Evolutionary conservation across 106 monocot genomes (phyloP).

Genomic region (Gastrodia elata): DNA sequence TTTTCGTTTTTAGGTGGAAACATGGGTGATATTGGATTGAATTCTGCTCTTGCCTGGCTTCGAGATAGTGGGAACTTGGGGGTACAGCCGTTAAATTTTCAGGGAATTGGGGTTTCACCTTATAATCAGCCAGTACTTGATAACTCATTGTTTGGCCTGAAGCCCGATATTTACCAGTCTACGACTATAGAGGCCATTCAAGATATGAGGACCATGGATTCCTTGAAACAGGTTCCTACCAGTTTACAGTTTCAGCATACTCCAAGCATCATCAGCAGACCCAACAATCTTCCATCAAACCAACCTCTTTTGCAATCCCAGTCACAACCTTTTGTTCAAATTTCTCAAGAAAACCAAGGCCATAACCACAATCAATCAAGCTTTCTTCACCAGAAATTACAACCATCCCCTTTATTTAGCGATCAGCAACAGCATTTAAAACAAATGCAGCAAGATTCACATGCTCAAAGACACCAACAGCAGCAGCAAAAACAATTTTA

Average conservation of each 20-base stretch:
- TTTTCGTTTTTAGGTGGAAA: conserved; percentile 27
- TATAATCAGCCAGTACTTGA: conserved; percentile 71
- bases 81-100: conserved; percentile 62
- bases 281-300: conserved; percentile 16
- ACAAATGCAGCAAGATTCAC: conserved; percentile 1
- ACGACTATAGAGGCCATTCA: conserved; percentile 57
- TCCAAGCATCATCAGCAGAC: conserved; percentile 19
- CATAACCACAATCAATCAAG: conserved; percentile 19
- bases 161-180: conserved; percentile 63
- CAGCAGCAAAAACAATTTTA: conserved; percentile 21
- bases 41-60: conserved; percentile 62
- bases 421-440: background rate
- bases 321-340: conserved; percentile 14
- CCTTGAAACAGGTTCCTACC: conserved; percentile 34
- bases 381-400: conserved; percentile 17
- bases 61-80: conserved; percentile 49
- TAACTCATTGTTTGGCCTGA: conserved; percentile 48
- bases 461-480: conserved; percentile 20
- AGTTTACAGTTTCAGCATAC: conserved; percentile 48
- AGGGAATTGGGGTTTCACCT: conserved; percentile 51
- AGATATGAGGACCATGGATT: conserved; percentile 43
- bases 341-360: conserved; percentile 29
- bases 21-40: conserved; percentile 51
- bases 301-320: conserved; percentile 36
- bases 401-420: conserved; percentile 13